Conservation (phyloP, 257 asterid species). For the Eustoma russellianum region DNA sequence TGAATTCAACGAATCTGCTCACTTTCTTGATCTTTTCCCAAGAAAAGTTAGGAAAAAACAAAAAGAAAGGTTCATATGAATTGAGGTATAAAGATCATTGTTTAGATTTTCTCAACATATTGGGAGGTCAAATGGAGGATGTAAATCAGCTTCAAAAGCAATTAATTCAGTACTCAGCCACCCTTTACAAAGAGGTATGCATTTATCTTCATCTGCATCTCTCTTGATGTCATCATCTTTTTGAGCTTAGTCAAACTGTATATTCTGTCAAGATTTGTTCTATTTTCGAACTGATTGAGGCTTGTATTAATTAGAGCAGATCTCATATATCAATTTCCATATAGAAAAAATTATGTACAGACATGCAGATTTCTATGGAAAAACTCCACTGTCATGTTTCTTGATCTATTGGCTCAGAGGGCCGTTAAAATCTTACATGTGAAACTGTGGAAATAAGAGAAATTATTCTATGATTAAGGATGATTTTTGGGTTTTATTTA, state of each 20-base stretch:
- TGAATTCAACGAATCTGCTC: constrained; percentile 15
- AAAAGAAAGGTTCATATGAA: background rate
- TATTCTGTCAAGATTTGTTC: background rate
- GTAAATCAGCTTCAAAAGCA: constrained; percentile 22
- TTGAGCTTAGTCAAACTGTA: background rate
- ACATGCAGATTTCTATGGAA: too few species aligned
- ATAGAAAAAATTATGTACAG: too few species aligned
- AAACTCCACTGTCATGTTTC: too few species aligned
- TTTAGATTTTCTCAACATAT: background rate
- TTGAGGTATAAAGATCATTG: background rate
- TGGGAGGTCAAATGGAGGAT: constrained; percentile 14
- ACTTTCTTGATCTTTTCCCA: constrained; percentile 10
- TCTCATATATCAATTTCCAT: too few species aligned
- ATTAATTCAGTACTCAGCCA: constrained; percentile 17
- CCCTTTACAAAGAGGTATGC: constrained; percentile 28
- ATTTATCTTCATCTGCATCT: too few species aligned
- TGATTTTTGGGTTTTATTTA: background rate
- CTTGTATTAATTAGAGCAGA: too few species aligned
- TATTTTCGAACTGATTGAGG: background rate
- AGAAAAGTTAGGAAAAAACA: background rate
- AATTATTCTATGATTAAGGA: background rate
- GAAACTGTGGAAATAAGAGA: background rate
- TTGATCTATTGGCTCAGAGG: too few species aligned
- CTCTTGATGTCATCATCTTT: background rate
- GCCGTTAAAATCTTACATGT: too few species aligned